Evolutionary conservation across 331 rosid species (phyloP), one percentile per base, ranked within the genome.

Genomic region (Telfairia occidentalis): DNA sequence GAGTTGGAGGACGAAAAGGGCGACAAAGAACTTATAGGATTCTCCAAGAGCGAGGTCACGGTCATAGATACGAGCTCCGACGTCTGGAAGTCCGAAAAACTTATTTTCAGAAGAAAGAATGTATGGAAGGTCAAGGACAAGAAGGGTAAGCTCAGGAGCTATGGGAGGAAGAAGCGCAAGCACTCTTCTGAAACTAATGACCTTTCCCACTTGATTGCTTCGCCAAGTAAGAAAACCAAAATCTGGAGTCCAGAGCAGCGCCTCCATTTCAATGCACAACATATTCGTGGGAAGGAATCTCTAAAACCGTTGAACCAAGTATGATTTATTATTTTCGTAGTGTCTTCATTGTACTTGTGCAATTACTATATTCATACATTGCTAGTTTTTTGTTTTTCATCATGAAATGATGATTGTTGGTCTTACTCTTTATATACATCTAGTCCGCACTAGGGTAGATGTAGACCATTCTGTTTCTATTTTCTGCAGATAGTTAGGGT

Each of bases 91-190:
- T 81, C 88, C 49, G 96, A 94, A 37, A 94, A 86, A 81, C 65
- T 89, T 21, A 90, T 91, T 66, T 94, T 88, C 83, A 83, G 96
- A 79, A 91, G 86, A 75, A 88, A 84, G 46, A 87, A 66, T 54
- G 85, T 89, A 54, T 94, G 98, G 98, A 90, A 87, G 82, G 83
- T 90, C 43, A 86, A 92, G 88, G 96, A 90, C 61, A 89, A 86
- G 83, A 90, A 84, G 85, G 81, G 80, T 0, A 89, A 84, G 74
- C 64, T 63, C 24, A 88, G 83, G 74, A 30, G 76, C 81, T 80
- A 82, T 28, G 87, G 87, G 8, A 92, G 84, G 81, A 88, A 84
- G 82, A 93, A 86, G 87, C 86, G 83, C 37, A 90, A 85, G 32
- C 69, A 70, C 34, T 53, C 52, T 40, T 40, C 53, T 67, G 77